These are phyloP conservation scores for Podaxis sp. DNA, from an alignment of 768 basidiomycete genomes.

Conservation along the genomic window DNA sequence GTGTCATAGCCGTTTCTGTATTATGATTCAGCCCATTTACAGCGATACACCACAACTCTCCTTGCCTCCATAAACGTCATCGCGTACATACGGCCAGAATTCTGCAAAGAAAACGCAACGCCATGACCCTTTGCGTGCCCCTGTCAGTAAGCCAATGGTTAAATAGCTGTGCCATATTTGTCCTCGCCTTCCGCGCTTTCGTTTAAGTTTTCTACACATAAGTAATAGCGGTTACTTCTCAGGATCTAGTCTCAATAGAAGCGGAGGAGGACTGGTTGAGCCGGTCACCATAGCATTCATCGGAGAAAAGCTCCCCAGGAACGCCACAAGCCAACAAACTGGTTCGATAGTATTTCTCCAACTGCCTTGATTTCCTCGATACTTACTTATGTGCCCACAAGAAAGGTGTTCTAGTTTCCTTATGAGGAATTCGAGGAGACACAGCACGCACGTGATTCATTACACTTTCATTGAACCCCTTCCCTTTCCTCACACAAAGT, in stretches of 20 bases:
- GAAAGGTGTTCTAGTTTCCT: neutral
- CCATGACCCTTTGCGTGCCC: neutral
- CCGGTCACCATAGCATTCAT: neutral
- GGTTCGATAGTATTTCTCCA: neutral
- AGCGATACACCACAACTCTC: neutral
- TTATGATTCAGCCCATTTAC: neutral
- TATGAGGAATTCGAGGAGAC: neutral
- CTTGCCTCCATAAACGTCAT: neutral
- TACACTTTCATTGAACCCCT: neutral
- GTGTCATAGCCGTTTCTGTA: neutral
- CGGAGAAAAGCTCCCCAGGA: neutral
- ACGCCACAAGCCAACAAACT: neutral
- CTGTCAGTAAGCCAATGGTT: neutral
- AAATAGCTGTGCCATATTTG: neutral
- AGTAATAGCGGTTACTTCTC: too few species aligned
- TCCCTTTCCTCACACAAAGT: neutral
- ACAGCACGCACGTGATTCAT: neutral
- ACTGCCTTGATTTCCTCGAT: neutral
- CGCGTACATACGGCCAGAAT: neutral
- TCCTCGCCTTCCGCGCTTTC: too few species aligned
- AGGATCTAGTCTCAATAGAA: neutral
- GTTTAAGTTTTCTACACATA: too few species aligned
- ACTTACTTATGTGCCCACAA: neutral
- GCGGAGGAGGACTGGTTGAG: neutral
- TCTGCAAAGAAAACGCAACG: neutral